phyloP scores from a whole-genome alignment of 2,329 filamentous ascomycete species.

The Exophiala bonariae region DNA sequence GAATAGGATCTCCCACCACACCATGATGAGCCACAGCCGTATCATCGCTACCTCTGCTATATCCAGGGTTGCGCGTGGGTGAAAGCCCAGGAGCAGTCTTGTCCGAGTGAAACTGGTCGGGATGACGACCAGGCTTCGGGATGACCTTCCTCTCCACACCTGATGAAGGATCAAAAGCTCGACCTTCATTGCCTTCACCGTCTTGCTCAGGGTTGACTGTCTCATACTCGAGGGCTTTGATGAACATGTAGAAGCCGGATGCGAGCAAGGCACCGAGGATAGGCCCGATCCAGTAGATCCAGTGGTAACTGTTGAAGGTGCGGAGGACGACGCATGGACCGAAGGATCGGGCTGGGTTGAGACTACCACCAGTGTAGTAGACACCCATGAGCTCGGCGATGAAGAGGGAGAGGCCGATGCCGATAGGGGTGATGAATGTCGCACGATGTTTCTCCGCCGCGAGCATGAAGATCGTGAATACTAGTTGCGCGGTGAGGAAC shows the following conservation, averaged over 20 bases:
- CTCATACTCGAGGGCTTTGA: slow-evolving; percentile 18
- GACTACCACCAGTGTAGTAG: slow-evolving; percentile 48
- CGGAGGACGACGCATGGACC: slow-evolving; percentile 47
- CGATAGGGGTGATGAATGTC: slow-evolving; percentile 68
- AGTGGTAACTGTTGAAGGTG: slow-evolving; percentile 46
- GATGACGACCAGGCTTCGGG: neutral
- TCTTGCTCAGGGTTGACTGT: slow-evolving; percentile 21
- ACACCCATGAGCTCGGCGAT: slow-evolving; percentile 54
- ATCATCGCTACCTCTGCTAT: neutral
- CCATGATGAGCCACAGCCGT: neutral
- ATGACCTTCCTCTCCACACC: slow-evolving; percentile 13
- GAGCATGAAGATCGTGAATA: slow-evolving; percentile 67
- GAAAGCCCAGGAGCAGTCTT: no score
- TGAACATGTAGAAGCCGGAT: slow-evolving; percentile 20
- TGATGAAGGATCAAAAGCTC: slow-evolving; percentile 6
- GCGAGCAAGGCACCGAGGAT: slow-evolving; percentile 31
- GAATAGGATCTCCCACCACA: neutral
- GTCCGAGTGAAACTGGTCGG: neutral
- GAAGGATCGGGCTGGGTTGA: slow-evolving; percentile 49
- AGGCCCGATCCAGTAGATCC: slow-evolving; percentile 53
- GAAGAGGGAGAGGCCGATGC: slow-evolving; percentile 70
- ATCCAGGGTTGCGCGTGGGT: neutral
- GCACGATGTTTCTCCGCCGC: slow-evolving; percentile 71
- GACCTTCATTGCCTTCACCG: neutral
- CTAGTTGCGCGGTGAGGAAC: slow-evolving; percentile 63